Evolutionary conservation across 2,329 filamentous ascomycete genomes (phyloP).

Genomic region (Graphiopsis chlorocephala): DNA sequence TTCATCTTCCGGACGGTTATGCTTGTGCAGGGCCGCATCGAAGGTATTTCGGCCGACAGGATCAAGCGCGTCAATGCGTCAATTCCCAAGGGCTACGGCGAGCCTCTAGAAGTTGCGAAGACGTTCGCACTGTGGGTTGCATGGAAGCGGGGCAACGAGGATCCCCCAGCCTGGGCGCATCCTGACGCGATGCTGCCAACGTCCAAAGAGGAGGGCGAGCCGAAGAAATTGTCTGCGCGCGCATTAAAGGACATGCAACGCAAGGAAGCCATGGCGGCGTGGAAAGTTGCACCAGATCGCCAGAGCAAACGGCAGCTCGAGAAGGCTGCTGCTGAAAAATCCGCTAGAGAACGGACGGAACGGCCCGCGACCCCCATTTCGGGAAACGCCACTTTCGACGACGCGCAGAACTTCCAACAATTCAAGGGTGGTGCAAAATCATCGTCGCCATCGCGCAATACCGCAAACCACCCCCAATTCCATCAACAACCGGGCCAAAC

Average conservation of each 20-base stretch:
- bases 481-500: constrained; percentile 18
- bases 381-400: constrained; percentile 10
- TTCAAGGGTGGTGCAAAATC: constrained; percentile 17
- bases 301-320: constrained; percentile 8
- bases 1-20: constrained; percentile 63
- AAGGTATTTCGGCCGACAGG: constrained; percentile 58
- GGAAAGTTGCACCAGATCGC: constrained; percentile 20
- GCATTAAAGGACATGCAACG: constrained; percentile 57
- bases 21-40: constrained; percentile 59
- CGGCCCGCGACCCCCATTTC: background rate
- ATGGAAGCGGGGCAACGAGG: constrained; percentile 65
- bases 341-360: background rate
- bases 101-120: constrained; percentile 59
- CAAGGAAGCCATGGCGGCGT: constrained; percentile 47
- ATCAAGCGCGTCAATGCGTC: constrained; percentile 60
- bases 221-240: constrained; percentile 55
- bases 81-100: constrained; percentile 61
- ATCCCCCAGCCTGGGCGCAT: constrained; percentile 60
- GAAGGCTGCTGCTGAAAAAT: constrained; percentile 1
- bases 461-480: constrained; percentile 25
- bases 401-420: constrained; percentile 7
- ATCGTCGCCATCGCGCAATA: constrained; percentile 37
- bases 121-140: constrained; percentile 64
- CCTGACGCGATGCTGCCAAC: constrained; percentile 55
- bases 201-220: constrained; percentile 46